Evolutionary conservation across 768 basidiomycete genomes (phyloP), one percentile per base, ranked within the genome.

Genomic region (Pisolithus orientalis): DNA sequence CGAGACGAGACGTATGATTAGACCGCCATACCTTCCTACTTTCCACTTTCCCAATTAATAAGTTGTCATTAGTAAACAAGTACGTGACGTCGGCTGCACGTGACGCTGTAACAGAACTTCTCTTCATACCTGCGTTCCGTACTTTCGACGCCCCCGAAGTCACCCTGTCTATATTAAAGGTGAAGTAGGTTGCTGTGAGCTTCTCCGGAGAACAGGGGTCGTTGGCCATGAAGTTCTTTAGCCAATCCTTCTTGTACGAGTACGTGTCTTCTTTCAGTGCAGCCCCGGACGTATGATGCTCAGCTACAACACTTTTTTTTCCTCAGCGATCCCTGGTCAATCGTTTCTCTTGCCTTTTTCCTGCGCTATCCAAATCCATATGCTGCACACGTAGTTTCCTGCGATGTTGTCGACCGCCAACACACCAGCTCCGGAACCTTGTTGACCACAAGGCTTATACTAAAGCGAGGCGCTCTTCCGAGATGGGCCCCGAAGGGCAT

Each of bases 291-390:
- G 28, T 28, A 47, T 5, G 27, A 39, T 45, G 7, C 9, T 43
- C 27, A n/a, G 16, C 25, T 40, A 13, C 34, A 53, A 37, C 52
- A 53, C 60, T 60, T 21, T 65, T 59, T 44, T 47, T 27, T 55
- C 14, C 14, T 6, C 60, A 94, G 93, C 77, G 91, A 96, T 80
- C 82, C 93, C 68, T 93, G 94, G 83, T 78, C 90, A 52, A 94
- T 90, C 59, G 90, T 95, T 53, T 84, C 94, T 17, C 77, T 95
- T 57, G 94, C 94, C 11, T 96, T 88, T 76, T 94, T 94, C 66
- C 75, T 96, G 53, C 87, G 94, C 57, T 98, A 96, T 70, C 94
- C 94, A 4, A 97, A 96, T 66, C 93, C 94, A 46, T 92, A 91
- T 63, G 90, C 94, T 6, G 76, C 88, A 37, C 94, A 98, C 72